These are phyloP conservation scores for Aureobasidium leucospermi DNA, from an alignment of 2,329 filamentous ascomycete genomes.

Conservation along the genomic window DNA sequence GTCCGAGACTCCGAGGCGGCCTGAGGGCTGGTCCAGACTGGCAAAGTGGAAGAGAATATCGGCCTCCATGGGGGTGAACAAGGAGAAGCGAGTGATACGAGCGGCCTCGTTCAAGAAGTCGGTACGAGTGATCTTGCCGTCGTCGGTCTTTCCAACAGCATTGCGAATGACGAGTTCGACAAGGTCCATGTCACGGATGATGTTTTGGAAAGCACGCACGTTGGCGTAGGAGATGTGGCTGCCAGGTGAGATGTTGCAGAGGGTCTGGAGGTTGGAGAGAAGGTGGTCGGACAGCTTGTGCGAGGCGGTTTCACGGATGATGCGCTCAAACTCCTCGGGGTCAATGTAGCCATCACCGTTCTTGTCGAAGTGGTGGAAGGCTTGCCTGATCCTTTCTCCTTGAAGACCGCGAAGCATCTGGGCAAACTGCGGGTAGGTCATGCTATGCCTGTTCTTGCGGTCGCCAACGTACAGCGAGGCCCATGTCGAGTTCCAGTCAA, in stretches of 20 bases:
- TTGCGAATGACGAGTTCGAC: constrained; percentile 89
- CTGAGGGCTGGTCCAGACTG: constrained; percentile 81
- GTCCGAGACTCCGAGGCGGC: constrained; percentile 70
- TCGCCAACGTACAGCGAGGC: constrained; percentile 87
- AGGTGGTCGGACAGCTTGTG: constrained; percentile 98
- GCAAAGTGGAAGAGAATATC: constrained; percentile 99
- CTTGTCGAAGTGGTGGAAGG: constrained; percentile 85
- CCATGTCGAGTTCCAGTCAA: constrained; percentile 97
- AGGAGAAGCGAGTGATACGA: constrained; percentile 82
- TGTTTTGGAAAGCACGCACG: constrained; percentile 94
- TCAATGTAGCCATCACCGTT: constrained; percentile 92
- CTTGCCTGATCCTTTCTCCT: constrained; percentile 91
- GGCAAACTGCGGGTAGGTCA: constrained; percentile 94
- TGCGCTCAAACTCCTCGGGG: constrained; percentile 91
- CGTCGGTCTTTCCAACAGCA: constrained; percentile 71
- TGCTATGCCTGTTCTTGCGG: constrained; percentile 77
- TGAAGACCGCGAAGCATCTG: constrained; percentile 96
- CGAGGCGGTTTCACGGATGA: constrained; percentile 83
- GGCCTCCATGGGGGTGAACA: constrained; percentile 97
- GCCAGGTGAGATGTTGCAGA: constrained; percentile 88
- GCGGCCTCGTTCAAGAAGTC: constrained; percentile 95
- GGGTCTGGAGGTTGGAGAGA: constrained; percentile 78
- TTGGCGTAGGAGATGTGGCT: constrained; percentile 97
- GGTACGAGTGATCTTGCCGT: constrained; percentile 87
- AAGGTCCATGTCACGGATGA: constrained; percentile 96